Evolutionary conservation across 2,329 filamentous ascomycete genomes (phyloP), one percentile per base, ranked within the genome.

Genomic region (Xylariaceae sp.): DNA sequence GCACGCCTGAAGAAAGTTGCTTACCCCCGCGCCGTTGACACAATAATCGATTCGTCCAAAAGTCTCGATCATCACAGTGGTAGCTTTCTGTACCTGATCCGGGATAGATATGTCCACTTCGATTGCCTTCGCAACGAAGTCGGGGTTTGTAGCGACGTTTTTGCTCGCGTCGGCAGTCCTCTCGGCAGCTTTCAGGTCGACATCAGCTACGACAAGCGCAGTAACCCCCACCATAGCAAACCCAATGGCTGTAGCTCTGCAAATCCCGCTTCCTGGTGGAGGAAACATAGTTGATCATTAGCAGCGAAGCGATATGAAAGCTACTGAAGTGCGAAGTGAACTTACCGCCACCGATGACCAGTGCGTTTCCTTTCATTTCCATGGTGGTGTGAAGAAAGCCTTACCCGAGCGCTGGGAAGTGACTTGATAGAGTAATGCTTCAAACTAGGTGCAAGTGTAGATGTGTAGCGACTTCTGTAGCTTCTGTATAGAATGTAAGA

Each of bases 1-100:
- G 21, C 12, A 8, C 12, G 21, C 8, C 21, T 8, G 21, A 23
- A 29, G 14, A 18, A 5, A 16, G 27, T 8, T 16, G 14, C 42
- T 39, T 34, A 49, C 44, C 2, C 38, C 47, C 12, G 42, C 43
- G 13, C 32, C 18, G 12, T 39, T 37, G 0, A 50, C 31, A 16
- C 37, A 42, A 21, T 50, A 46, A 19, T 50, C 46, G 2, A 50
- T 37, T 3, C 47, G 41, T 3, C 42, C 41, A 15, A 47, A 49
- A 1, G 22, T 8, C 2, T 21, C 11, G 3, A 37, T 19, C 31
- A 29, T 39, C 4, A 25, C 12, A 5, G 28, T 24, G 2, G 39
- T 35, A 5, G 37, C 42, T 1, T 19, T 10, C 12, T 39, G 5
- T 4, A 50, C 43, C 0, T 44, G 45, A 5, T 34, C 30, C 2